phyloP scores from a whole-genome alignment of 495 filamentous ascomycete genomes.

The Pyrenula aspistea region DNA sequence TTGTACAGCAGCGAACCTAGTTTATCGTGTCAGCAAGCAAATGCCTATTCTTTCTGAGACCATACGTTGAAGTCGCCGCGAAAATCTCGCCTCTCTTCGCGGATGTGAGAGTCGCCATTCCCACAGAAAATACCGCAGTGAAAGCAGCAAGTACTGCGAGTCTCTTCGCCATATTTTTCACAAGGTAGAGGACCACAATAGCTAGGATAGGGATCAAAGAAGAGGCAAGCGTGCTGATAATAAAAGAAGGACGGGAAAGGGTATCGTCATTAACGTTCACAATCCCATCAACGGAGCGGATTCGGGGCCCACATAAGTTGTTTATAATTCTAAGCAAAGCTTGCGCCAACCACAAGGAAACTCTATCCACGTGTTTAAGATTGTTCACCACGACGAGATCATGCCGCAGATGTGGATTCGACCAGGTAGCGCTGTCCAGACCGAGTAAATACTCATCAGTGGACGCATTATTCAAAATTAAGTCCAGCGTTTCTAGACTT shows the following conservation, averaged over 20 bases:
- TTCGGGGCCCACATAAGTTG: neutral
- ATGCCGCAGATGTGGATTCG: constrained; percentile 1
- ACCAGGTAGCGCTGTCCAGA: neutral
- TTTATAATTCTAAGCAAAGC: neutral
- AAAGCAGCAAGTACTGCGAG: neutral
- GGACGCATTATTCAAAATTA: neutral
- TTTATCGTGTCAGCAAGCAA: neutral
- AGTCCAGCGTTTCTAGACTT: neutral
- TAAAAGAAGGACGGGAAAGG: neutral
- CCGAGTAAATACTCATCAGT: neutral
- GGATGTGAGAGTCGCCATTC: neutral
- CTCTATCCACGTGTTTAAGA: neutral
- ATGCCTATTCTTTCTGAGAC: neutral
- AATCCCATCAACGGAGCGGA: neutral
- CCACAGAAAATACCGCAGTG: neutral
- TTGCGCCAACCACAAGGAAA: neutral
- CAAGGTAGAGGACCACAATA: neutral
- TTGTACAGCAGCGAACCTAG: neutral
- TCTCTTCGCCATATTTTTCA: neutral
- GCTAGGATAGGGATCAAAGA: constrained; percentile 5
- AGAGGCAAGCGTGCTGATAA: neutral
- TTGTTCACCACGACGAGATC: neutral
- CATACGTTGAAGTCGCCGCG: neutral
- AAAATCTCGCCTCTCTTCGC: neutral
- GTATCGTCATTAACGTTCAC: neutral